These are phyloP conservation scores for Pseudovirgaria hyperparasitica DNA, from an alignment of 2,329 filamentous ascomycete genomes.

Conservation along the genomic window DNA sequence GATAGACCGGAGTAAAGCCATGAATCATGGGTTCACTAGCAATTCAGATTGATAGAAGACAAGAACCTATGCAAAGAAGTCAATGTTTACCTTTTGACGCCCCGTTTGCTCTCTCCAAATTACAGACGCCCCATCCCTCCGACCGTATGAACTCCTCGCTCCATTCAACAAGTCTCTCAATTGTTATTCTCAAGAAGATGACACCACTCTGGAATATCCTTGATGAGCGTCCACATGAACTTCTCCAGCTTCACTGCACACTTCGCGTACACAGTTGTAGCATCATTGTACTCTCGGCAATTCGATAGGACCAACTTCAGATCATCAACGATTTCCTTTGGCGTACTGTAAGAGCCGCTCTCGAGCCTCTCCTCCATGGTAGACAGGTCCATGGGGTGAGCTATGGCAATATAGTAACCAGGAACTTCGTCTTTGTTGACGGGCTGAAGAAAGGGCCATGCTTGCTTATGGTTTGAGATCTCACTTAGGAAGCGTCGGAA, in stretches of 20 bases:
- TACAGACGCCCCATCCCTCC: no score
- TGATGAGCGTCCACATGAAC: constrained; percentile 1
- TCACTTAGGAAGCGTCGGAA: constrained; percentile 80
- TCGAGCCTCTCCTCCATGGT: constrained; percentile 90
- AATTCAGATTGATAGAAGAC: no score
- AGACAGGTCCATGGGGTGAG: constrained; percentile 81
- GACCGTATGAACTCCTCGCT: no score
- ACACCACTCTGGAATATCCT: constrained; percentile 1
- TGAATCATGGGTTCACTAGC: no score
- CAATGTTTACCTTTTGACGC: no score
- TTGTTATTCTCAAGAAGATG: constrained; percentile 4
- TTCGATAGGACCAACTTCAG: constrained; percentile 79
- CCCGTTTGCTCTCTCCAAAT: no score
- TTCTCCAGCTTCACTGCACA: constrained; percentile 1
- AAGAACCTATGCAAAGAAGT: no score
- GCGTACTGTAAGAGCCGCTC: constrained; percentile 72
- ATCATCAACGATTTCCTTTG: constrained; percentile 79
- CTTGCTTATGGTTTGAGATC: constrained; percentile 74
- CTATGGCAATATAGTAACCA: constrained; percentile 92
- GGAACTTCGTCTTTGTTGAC: constrained; percentile 85
- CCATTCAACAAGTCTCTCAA: no score
- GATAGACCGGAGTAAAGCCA: no score
- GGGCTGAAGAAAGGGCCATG: constrained; percentile 85
- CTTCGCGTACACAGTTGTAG: constrained; percentile 71
- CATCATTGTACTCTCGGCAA: constrained; percentile 86